Conservation (phyloP, 768 basidiomycete species). For the Multifurca ochricompacta region DNA sequence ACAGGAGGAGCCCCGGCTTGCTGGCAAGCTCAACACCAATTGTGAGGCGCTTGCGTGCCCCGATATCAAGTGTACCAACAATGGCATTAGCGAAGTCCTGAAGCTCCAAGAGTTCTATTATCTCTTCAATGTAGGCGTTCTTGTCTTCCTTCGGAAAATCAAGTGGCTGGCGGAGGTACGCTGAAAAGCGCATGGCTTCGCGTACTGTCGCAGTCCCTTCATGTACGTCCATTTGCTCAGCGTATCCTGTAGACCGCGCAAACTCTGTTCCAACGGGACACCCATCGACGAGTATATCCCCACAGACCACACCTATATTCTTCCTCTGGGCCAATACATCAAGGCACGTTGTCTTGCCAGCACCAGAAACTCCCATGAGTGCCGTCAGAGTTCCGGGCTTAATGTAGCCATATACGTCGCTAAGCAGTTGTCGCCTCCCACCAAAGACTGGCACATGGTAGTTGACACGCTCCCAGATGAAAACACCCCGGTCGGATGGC, state of each 20-base stretch:
- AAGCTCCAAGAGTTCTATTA: conserved; percentile 76
- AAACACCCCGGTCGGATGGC: conserved; percentile 36
- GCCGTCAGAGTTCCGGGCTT: conserved; percentile 85
- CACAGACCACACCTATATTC: conserved; percentile 58
- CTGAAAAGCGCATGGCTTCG: conserved; percentile 80
- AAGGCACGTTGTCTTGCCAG: conserved; percentile 66
- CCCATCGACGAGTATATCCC: conserved; percentile 60
- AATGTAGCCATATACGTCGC: conserved; percentile 73
- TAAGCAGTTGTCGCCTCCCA: conserved; percentile 54
- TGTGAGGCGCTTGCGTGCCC: conserved; percentile 77
- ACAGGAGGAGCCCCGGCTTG: conserved; percentile 72
- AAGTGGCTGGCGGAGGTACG: conserved; percentile 73
- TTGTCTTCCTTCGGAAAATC: conserved; percentile 64
- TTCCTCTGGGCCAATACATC: conserved; percentile 69
- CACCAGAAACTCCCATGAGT: conserved; percentile 81
- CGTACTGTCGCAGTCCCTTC: conserved; percentile 77
- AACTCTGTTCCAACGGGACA: conserved; percentile 51
- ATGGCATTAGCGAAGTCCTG: conserved; percentile 80
- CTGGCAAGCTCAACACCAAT: conserved; percentile 90
- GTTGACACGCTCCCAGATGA: conserved; percentile 78
- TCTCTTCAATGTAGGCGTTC: conserved; percentile 72
- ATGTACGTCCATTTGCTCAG: conserved; percentile 77
- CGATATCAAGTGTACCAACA: conserved; percentile 59
- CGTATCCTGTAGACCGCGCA: conserved; percentile 22
- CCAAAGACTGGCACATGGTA: conserved; percentile 67